Evolutionary conservation across 768 basidiomycete species (phyloP).

Genomic region (Trametes cubensis): DNA sequence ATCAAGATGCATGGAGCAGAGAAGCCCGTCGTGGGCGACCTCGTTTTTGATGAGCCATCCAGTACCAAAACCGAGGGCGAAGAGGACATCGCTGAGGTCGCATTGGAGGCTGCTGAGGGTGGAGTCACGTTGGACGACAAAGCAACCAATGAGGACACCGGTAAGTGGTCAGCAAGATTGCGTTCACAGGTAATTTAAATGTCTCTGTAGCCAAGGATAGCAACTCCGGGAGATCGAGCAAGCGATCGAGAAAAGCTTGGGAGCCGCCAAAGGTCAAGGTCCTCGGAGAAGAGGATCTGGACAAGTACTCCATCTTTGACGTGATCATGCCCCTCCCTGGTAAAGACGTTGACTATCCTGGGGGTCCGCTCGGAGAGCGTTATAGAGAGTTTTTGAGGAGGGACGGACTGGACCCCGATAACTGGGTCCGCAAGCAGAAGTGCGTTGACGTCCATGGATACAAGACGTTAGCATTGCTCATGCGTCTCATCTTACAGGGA

Average conservation of each 20-base stretch:
- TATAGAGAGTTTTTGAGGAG: constrained; percentile 79
- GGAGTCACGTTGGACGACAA: constrained; percentile 19
- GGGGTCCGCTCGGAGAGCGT: constrained; percentile 81
- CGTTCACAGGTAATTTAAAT: neutral
- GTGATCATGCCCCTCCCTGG: constrained; percentile 98
- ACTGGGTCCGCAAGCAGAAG: constrained; percentile 90
- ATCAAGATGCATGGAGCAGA: constrained; percentile 76
- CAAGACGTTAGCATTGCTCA: neutral
- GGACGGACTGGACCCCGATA: constrained; percentile 90
- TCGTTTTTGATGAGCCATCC: constrained; percentile 69
- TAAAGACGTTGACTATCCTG: constrained; percentile 91
- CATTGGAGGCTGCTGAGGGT: constrained; percentile 39
- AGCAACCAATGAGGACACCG: constrained; percentile 22
- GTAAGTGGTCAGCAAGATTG: constrained; percentile 22
- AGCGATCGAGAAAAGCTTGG: constrained; percentile 53
- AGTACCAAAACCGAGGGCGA: constrained; percentile 33
- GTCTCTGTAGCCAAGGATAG: constrained; percentile 16
- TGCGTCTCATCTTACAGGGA: constrained; percentile 55
- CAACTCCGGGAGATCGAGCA: constrained; percentile 26
- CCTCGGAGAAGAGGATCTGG: constrained; percentile 74
- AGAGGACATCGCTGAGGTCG: constrained; percentile 36
- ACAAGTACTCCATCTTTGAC: constrained; percentile 88
- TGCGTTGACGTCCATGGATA: constrained; percentile 38
- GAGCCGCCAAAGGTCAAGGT: constrained; percentile 73
- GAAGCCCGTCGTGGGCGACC: constrained; percentile 80